Percentiles rank a stretch among this genome's conserved stretches.
Conservation (phyloP, 495 filamentous ascomycete genomes). For the Hypoxylon perforatum region DNA sequence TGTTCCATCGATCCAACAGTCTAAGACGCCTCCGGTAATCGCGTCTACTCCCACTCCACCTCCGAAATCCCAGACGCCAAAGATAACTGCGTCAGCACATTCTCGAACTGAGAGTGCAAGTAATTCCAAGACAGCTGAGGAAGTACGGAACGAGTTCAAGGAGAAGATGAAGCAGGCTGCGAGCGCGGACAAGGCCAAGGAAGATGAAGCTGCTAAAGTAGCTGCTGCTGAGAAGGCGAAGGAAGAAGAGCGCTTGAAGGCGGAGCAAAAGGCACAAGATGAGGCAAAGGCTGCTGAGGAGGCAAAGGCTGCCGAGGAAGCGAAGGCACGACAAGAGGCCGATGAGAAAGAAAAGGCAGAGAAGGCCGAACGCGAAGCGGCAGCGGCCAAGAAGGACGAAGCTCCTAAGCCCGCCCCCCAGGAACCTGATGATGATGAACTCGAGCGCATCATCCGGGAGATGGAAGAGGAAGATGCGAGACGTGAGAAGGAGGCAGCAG, state of each 20-base stretch:
- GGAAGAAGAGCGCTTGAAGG: slow-evolving; percentile 41
- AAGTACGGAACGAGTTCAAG: slow-evolving; percentile 64
- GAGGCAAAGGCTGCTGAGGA: slow-evolving; percentile 80
- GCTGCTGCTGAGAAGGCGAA: slow-evolving; percentile 47
- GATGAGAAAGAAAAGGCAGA: slow-evolving; percentile 61
- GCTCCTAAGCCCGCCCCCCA: slow-evolving; percentile 48
- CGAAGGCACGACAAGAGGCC: slow-evolving; percentile 66
- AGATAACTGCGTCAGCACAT: slow-evolving; percentile 56
- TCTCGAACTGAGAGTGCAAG: slow-evolving; percentile 59
- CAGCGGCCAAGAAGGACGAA: slow-evolving; percentile 54
- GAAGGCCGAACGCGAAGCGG: slow-evolving; percentile 57
- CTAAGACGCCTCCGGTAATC: slow-evolving; percentile 64
- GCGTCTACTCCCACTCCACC: slow-evolving; percentile 64
- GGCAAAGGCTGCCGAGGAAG: slow-evolving; percentile 73
- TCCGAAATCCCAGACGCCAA: slow-evolving; percentile 56
- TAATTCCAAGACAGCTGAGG: slow-evolving; percentile 58
- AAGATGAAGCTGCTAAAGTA: slow-evolving; percentile 59
- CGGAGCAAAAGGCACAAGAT: slow-evolving; percentile 71
- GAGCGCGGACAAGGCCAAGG: slow-evolving; percentile 52
- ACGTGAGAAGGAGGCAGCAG: slow-evolving; percentile 63
- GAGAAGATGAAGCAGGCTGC: slow-evolving; percentile 58
- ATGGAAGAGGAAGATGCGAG: slow-evolving; percentile 64
- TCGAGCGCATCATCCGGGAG: slow-evolving; percentile 61
- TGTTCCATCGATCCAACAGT: slow-evolving; percentile 58
- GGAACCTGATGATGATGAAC: slow-evolving; percentile 53